These are phyloP conservation scores for Paxillus rubicundulus DNA, from an alignment of 768 basidiomycete species.

Conservation along the genomic window DNA sequence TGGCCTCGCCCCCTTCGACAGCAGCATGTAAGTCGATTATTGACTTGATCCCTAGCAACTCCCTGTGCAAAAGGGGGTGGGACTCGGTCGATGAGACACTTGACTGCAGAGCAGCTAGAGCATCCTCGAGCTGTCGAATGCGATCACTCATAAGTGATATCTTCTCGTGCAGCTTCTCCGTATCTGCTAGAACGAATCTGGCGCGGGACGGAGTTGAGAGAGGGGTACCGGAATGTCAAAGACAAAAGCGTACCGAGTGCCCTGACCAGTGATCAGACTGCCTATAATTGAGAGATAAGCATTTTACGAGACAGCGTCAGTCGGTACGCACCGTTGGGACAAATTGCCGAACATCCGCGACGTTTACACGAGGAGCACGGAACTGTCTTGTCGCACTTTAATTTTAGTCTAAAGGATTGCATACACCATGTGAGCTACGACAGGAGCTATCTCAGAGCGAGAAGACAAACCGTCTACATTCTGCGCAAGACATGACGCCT, in stretches of 20 bases:
- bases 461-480: conserved; percentile 54
- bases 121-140: conserved; percentile 70
- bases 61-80: conserved; percentile 60
- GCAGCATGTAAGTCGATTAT: conserved; percentile 67
- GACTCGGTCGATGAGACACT: conserved; percentile 43
- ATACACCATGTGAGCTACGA: not conserved
- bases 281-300: conserved; percentile 26
- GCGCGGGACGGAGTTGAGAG: not conserved
- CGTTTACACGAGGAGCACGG: conserved; percentile 60
- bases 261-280: conserved; percentile 73
- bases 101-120: conserved; percentile 54
- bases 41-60: conserved; percentile 63
- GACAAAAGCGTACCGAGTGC: conserved; percentile 54
- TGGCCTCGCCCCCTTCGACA: conserved; percentile 36
- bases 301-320: not conserved
- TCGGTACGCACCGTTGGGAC: conserved; percentile 54
- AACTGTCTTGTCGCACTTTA: conserved; percentile 74
- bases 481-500: conserved; percentile 54
- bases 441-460: not conserved
- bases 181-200: conserved; percentile 72
- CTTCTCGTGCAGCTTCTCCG: conserved; percentile 66
- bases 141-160: conserved; percentile 68
- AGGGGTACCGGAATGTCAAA: not conserved
- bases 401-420: conserved; percentile 47
- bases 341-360: conserved; percentile 73